A percentile compares a stretch with the other conserved stretches of the same genome.
Conservation (phyloP, 371 early-diverging fungal species). For the Zopfochytrium polystomum region DNA sequence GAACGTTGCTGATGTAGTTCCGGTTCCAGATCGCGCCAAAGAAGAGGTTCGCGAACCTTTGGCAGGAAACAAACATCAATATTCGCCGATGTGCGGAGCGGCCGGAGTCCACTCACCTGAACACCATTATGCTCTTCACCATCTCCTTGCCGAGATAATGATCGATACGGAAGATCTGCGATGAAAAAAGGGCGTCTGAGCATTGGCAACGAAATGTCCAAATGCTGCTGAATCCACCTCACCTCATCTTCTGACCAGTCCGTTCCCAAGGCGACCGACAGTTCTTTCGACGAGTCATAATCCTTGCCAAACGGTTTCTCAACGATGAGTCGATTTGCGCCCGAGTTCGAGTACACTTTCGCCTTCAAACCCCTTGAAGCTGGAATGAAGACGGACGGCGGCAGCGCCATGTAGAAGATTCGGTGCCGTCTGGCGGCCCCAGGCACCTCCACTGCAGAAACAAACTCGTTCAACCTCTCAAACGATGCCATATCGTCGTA, state of each 20-base stretch:
- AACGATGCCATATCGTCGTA: constrained; percentile 83
- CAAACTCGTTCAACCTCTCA: constrained; percentile 56
- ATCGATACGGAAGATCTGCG: constrained; percentile 92
- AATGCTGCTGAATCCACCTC: too few species aligned
- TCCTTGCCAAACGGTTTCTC: constrained; percentile 99
- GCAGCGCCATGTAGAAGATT: constrained; percentile 97
- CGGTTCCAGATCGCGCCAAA: constrained; percentile 92
- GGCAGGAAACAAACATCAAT: too few species aligned
- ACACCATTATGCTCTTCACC: constrained; percentile 94
- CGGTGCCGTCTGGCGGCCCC: constrained; percentile 43
- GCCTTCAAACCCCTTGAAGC: constrained; percentile 74
- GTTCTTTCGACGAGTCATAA: constrained; percentile 71
- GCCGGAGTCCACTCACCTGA: constrained; percentile 67
- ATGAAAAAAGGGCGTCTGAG: too few species aligned
- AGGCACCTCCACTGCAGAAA: constrained; percentile 45
- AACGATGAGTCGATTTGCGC: constrained; percentile 75
- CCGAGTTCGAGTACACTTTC: constrained; percentile 54
- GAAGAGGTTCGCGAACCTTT: constrained; percentile 85
- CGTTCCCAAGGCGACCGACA: constrained; percentile 63
- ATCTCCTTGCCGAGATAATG: constrained; percentile 99
- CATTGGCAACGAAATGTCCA: too few species aligned
- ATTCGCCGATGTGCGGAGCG: too few species aligned
- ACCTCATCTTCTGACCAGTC: constrained; percentile 85
- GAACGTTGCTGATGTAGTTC: constrained; percentile 86
- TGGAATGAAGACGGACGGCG: constrained; percentile 90